Evolutionary conservation across 345 rosid genomes (phyloP), one percentile per base, ranked within the genome.

Genomic region (Lepidium africanum): DNA sequence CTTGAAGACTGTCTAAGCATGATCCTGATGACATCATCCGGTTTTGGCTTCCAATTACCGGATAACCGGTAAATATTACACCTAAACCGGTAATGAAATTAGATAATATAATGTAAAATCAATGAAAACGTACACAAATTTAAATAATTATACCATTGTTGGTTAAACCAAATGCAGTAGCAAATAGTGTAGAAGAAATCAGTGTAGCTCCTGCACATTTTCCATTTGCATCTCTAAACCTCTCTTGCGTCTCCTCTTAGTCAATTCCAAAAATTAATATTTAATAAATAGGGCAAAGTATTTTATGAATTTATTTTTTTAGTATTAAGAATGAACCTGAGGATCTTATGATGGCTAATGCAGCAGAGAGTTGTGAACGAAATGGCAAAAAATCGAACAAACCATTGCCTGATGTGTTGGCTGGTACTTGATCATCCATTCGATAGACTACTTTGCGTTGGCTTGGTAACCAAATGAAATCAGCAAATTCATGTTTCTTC

Each of bases 21-120:
- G 90, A 77, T 11, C 98, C 96, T 0, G 96, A 90, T 32, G 98
- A 80, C 70, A 89, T 93, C 23, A 92, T 70, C 4, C 86, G 84
- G 59, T 85, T 74, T 42, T 92, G 96, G 53, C 77, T 79, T 61
- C 95, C 98, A n/a, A 86, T 74, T 17, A 86, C 86, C 0, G 98
- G 96, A 73, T 89, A 89, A 2, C 95, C 86, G 0, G 86, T 83
- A 51, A 92, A 89, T 3, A 30, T 30, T 6, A 30, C 7, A 6
- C 33, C 7, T 30, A 30, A 30, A 30, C 33, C 33, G 33, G 1
- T 30, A 30, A 30, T 30, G 5, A 30, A 15, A 15, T 3, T 10
- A 38, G 23, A 19, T 48, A 48, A 16, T 16, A n/a, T 9, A 0
- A 14, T 49, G 15, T 50, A 21, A 23, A 21, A 56, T 13, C 25